Evolutionary conservation across 768 basidiomycete species (phyloP).

Genomic region (Rhizopogon vulgaris): DNA sequence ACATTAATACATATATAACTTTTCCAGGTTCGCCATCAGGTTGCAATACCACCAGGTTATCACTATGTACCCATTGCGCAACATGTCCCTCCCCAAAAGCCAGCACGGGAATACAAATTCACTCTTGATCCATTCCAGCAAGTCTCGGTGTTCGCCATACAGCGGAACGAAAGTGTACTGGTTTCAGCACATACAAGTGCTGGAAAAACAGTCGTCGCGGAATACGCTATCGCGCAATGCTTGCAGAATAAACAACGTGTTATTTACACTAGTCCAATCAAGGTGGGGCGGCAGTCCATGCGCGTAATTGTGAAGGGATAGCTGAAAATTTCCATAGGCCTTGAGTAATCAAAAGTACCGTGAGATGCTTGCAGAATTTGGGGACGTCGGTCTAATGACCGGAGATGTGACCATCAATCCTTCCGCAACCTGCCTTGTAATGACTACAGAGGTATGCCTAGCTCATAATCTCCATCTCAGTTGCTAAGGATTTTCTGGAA

Average conservation of each 20-base stretch:
- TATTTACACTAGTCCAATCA: slow-evolving; percentile 99
- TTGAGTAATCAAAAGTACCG: slow-evolving; percentile 98
- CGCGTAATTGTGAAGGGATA: slow-evolving; percentile 8
- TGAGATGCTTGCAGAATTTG: slow-evolving; percentile 95
- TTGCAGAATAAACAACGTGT: slow-evolving; percentile 91
- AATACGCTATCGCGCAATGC: slow-evolving; percentile 98
- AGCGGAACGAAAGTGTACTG: slow-evolving; percentile 94
- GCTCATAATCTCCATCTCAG: background rate
- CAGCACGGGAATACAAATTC: slow-evolving; percentile 92
- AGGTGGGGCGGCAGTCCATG: slow-evolving; percentile 52
- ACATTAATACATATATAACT: slow-evolving; percentile 1
- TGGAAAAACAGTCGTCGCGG: slow-evolving; percentile 98
- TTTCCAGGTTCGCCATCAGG: slow-evolving; percentile 85
- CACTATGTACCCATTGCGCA: slow-evolving; percentile 85
- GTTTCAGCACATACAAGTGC: slow-evolving; percentile 99
- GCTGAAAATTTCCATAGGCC: slow-evolving; percentile 50
- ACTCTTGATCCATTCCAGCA: slow-evolving; percentile 95
- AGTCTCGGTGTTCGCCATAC: slow-evolving; percentile 91
- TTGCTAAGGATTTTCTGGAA: slow-evolving; percentile 22
- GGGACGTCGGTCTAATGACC: slow-evolving; percentile 98
- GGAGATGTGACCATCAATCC: slow-evolving; percentile 99
- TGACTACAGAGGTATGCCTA: slow-evolving; percentile 90
- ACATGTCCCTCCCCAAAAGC: slow-evolving; percentile 87
- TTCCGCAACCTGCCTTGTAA: slow-evolving; percentile 92
- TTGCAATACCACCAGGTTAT: slow-evolving; percentile 90